Evolutionary conservation across 129 eudicot genomes (phyloP), one percentile per base, ranked within the genome.

Genomic region (Lonicera japonica): DNA sequence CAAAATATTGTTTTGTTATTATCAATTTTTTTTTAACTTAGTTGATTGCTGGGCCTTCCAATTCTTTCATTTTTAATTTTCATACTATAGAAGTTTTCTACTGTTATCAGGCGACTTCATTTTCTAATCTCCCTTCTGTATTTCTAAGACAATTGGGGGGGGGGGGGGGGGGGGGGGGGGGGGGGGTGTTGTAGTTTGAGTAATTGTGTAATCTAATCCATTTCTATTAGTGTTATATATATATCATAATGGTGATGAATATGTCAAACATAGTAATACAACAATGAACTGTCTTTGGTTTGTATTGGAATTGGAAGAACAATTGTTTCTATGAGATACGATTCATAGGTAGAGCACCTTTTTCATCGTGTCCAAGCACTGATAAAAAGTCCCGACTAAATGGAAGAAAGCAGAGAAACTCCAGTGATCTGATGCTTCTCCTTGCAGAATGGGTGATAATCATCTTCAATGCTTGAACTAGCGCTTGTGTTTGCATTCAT

Each of bases 391-490:
- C 50, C 50, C 8, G 16, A 43, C 8, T 43, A 8, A 43, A 43
- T 43, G 8, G 50, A 17, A 12, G 83, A 73, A 51, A 80, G 68
- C 22, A 83, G 86, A 34, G 86, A 70, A 54, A 63, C 59, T 51
- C 78, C 62, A 39, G 71, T 70, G 13, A 1, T 43, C 20, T 63
- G 78, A 40, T 78, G 70, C 54, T 70, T 74, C 52, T 73, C 75
- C 15, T 59, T 53, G 22, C 69, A 70, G 60, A 80, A 77, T 21
- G 90, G 81, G 71, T 75, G 90, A 65, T 75, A 87, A 65, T 75
- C 66, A 17, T 57, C 66, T 40, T 72, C 74, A 46, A 11, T 8
- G 20, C 48, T 67, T 7, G 21, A 25, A 36, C 51, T n/a, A n/a
- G 48, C 6, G 8, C 25, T 15, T 7, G 38, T 17, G 8, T 46